These are phyloP conservation scores for Claviceps cyperi DNA, from an alignment of 2,329 filamentous ascomycete species.

Conservation along the genomic window DNA sequence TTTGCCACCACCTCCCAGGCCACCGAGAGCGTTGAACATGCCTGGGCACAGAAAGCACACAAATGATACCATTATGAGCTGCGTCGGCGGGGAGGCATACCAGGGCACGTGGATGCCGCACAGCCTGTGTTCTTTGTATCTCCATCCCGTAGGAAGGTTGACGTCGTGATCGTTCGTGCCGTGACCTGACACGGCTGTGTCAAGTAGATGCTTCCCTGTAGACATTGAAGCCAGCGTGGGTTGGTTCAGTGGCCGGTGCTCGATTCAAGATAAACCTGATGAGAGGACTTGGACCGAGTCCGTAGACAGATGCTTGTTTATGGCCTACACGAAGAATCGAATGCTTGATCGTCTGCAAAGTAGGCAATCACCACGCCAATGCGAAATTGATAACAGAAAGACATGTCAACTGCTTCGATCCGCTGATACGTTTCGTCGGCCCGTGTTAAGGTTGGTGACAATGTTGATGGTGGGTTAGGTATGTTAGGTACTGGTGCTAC, in stretches of 20 bases:
- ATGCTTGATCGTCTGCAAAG: background rate
- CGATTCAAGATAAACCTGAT: too few relatives aligned
- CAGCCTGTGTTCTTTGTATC: slow-evolving; percentile 37
- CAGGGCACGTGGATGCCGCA: slow-evolving; percentile 39
- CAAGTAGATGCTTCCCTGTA: slow-evolving; percentile 1
- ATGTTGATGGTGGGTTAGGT: background rate
- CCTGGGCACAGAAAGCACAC: slow-evolving; percentile 50
- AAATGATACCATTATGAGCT: slow-evolving; percentile 50
- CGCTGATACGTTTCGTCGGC: background rate
- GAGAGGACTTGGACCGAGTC: too few relatives aligned
- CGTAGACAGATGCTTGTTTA: background rate
- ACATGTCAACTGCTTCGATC: too few relatives aligned
- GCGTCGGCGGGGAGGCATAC: slow-evolving; percentile 59
- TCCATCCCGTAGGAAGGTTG: slow-evolving; percentile 39
- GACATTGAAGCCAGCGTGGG: background rate
- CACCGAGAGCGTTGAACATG: slow-evolving; percentile 56
- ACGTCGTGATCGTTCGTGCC: background rate
- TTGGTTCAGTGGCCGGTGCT: background rate
- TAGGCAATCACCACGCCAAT: background rate
- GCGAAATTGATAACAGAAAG: too few relatives aligned
- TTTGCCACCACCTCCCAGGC: slow-evolving; percentile 44
- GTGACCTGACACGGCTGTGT: background rate
- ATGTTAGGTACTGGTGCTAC: too few relatives aligned
- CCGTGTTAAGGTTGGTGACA: background rate
- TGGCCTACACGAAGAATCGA: background rate